Evolutionary conservation across 2,329 filamentous ascomycete species (phyloP).

Genomic region (Coniochaeta sp.): DNA sequence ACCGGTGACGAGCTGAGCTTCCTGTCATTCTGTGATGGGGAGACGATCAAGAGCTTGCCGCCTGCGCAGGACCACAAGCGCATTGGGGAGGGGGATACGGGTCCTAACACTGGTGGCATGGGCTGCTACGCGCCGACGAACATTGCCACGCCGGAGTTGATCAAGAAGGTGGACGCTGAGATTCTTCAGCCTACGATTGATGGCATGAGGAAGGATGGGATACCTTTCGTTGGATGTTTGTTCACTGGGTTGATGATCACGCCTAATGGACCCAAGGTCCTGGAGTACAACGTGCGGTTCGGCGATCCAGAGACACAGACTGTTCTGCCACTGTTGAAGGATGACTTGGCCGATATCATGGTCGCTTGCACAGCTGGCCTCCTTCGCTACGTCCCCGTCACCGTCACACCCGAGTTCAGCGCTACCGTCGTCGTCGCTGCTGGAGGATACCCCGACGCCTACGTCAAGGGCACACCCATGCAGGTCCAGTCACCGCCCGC

Average conservation of each 20-base stretch:
- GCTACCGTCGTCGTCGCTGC: conserved; percentile 92
- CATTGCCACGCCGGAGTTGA: conserved; percentile 66
- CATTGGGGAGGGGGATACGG: conserved; percentile 81
- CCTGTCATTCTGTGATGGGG: conserved; percentile 85
- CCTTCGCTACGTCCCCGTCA: conserved; percentile 62
- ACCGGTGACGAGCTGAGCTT: conserved; percentile 89
- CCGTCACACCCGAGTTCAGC: conserved; percentile 63
- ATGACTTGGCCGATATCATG: conserved; percentile 84
- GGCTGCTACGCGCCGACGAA: conserved; percentile 92
- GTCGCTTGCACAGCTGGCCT: conserved; percentile 72
- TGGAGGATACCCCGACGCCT: conserved; percentile 81
- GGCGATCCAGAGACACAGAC: conserved; percentile 91
- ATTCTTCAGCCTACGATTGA: conserved; percentile 86
- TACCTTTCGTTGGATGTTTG: conserved; percentile 66
- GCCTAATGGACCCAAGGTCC: conserved; percentile 66
- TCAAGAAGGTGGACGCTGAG: conserved; percentile 69
- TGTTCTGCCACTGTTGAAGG: conserved; percentile 73
- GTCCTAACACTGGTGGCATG: conserved; percentile 96
- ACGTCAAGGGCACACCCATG: conserved; percentile 68
- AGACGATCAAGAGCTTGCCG: conserved; percentile 74
- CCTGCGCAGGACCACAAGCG: conserved; percentile 96
- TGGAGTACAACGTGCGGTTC: conserved; percentile 92
- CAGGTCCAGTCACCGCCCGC: conserved; percentile 35
- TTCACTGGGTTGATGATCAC: conserved; percentile 96
- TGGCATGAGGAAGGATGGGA: conserved; percentile 77